Percentiles rank a stretch among this genome's conserved stretches.
phyloP scores from a whole-genome alignment of 1,139 yeast species.

The Tardiomyces blankii region DNA sequence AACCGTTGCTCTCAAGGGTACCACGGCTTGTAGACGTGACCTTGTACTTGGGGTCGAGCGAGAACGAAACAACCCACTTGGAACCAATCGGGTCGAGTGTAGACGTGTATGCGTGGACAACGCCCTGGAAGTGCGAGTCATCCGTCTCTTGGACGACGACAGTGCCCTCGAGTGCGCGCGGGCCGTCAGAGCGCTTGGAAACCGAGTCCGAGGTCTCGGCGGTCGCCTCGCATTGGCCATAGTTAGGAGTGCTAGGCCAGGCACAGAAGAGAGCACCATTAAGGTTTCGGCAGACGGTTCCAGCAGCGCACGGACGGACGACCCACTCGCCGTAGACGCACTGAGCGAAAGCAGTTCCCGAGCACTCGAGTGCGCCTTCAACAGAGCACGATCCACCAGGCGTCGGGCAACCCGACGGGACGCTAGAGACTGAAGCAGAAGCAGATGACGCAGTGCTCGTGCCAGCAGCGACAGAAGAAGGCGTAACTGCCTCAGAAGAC shows the following conservation, averaged over 20 bases:
- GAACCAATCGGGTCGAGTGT: neutral
- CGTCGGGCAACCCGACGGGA: neutral
- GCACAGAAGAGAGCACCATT: slow-evolving; percentile 8
- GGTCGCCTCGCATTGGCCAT: neutral
- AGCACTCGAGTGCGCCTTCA: slow-evolving; percentile 5
- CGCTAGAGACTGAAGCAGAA: slow-evolving; percentile 4
- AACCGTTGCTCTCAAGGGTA: neutral
- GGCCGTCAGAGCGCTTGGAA: neutral
- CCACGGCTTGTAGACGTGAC: neutral
- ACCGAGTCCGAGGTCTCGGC: neutral
- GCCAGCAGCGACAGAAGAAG: neutral
- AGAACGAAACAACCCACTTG: neutral
- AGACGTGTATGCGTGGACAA: neutral
- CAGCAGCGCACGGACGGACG: slow-evolving; percentile 7
- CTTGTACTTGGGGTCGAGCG: neutral
- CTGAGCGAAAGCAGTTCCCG: slow-evolving; percentile 6
- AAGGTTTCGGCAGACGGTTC: slow-evolving; percentile 6
- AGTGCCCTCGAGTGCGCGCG: neutral
- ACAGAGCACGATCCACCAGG: slow-evolving; percentile 2
- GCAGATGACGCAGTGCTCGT: neutral
- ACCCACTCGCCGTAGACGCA: slow-evolving; percentile 7
- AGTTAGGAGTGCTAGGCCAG: slow-evolving; percentile 4
- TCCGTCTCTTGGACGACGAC: neutral
- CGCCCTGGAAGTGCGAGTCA: neutral
- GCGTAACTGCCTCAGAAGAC: neutral